Conservation (phyloP, 1,284 basidiomycete genomes). For the Cryptococcus sp. region DNA sequence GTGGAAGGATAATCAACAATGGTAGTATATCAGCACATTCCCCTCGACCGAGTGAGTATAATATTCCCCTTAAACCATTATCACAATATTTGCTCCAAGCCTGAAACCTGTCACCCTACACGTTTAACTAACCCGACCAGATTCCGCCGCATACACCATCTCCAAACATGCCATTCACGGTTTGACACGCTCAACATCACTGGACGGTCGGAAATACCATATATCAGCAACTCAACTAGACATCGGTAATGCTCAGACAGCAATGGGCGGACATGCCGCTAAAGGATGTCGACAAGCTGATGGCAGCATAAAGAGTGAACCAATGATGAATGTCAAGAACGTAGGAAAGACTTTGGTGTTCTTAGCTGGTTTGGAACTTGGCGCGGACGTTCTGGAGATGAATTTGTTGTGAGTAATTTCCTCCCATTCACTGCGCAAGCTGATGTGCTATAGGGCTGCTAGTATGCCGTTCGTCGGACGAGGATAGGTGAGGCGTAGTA, state of each 20-base stretch:
- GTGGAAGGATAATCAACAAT: constrained; percentile 77
- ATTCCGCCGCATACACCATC: constrained; percentile 57
- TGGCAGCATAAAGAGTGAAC: constrained; percentile 59
- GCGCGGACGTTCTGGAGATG: constrained; percentile 62
- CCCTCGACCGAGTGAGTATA: constrained; percentile 55
- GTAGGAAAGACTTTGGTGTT: constrained; percentile 68
- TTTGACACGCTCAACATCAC: constrained; percentile 64
- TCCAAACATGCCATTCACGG: constrained; percentile 72
- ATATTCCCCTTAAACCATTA: background rate
- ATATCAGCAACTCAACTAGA: constrained; percentile 73
- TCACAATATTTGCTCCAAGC: background rate
- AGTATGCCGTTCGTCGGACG: constrained; percentile 61
- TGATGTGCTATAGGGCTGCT: constrained; percentile 39
- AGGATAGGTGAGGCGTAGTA: constrained; percentile 47
- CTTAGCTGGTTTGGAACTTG: constrained; percentile 62
- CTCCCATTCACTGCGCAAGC: background rate
- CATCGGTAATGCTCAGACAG: constrained; percentile 64
- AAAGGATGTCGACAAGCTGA: constrained; percentile 63
- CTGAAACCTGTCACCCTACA: background rate
- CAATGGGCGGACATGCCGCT: constrained; percentile 52
- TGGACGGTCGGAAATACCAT: constrained; percentile 66
- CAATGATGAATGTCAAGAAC: constrained; percentile 52
- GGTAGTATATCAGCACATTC: constrained; percentile 69
- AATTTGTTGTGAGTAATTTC: constrained; percentile 58
- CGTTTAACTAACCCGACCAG: background rate